phyloP scores from a whole-genome alignment of 1,284 basidiomycete genomes.

The Macrocybe sp. region DNA sequence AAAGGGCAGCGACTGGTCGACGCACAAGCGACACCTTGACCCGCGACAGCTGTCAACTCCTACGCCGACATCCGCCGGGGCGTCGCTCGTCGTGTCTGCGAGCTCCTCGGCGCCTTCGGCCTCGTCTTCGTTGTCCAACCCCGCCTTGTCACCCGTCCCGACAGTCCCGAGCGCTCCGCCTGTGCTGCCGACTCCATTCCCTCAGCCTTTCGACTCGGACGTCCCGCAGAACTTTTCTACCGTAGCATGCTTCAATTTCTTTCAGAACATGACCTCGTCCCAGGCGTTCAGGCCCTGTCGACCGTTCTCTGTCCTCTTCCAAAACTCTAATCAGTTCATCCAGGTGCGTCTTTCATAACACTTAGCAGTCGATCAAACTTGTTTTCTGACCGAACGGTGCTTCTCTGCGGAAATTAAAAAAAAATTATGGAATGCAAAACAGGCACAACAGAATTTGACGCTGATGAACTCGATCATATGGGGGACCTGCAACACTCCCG shows the following conservation, averaged over 20 bases:
- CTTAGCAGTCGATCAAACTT: no score
- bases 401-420: not conserved
- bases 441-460: constrained; percentile 63
- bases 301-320: constrained; percentile 67
- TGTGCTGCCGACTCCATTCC: constrained; percentile 64
- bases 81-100: constrained; percentile 6
- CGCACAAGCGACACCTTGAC: constrained; percentile 38
- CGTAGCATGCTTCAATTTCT: constrained; percentile 58
- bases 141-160: constrained; percentile 26
- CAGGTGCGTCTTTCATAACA: constrained; percentile 30
- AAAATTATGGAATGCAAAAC: constrained; percentile 2
- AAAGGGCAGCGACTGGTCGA: constrained; percentile 27
- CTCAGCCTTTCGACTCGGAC: constrained; percentile 67
- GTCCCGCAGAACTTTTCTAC: constrained; percentile 62
- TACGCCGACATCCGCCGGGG: not conserved
- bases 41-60: constrained; percentile 17
- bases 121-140: constrained; percentile 13
- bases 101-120: not conserved
- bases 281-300: constrained; percentile 63
- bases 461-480: constrained; percentile 65
- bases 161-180: constrained; percentile 36
- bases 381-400: no score
- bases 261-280: constrained; percentile 65
- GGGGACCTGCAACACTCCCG: constrained; percentile 71
- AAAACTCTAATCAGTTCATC: constrained; percentile 54